phyloP scores from a whole-genome alignment of 768 basidiomycete genomes.

The Tephrocybe rancida region DNA sequence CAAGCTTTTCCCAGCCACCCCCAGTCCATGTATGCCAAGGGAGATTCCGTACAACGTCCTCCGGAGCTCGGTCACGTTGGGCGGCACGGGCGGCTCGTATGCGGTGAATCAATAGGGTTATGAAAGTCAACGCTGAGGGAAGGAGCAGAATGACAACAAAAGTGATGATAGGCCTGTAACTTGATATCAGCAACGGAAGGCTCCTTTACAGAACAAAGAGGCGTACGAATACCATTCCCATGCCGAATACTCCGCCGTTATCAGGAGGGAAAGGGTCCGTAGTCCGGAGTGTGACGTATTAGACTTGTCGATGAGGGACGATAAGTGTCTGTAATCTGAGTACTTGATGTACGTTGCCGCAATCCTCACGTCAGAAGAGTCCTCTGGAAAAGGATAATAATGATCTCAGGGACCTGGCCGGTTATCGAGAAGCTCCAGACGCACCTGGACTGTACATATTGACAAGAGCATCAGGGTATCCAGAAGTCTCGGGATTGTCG shows the following conservation, averaged over 20 bases:
- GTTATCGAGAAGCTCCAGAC: slow-evolving; percentile 19
- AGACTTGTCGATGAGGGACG: slow-evolving; percentile 67
- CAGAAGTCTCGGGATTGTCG: slow-evolving; percentile 62
- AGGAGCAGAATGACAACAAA: slow-evolving; percentile 88
- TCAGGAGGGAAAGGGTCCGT: slow-evolving; percentile 72
- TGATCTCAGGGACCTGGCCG: not conserved
- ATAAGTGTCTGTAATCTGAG: slow-evolving; percentile 74
- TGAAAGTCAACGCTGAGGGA: slow-evolving; percentile 85
- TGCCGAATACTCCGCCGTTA: slow-evolving; percentile 77
- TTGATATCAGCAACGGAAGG: slow-evolving; percentile 8
- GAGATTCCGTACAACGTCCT: slow-evolving; percentile 74
- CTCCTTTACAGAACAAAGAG: slow-evolving; percentile 1
- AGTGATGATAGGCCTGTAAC: slow-evolving; percentile 75
- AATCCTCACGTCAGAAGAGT: slow-evolving; percentile 83
- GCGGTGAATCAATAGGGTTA: slow-evolving; percentile 89
- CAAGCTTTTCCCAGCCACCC: slow-evolving; percentile 78
- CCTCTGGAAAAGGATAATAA: slow-evolving; percentile 49
- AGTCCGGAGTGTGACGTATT: slow-evolving; percentile 82
- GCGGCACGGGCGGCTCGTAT: slow-evolving; percentile 82
- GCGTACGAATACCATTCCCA: slow-evolving; percentile 95
- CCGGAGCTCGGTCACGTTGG: slow-evolving; percentile 81
- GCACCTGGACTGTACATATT: slow-evolving; percentile 93
- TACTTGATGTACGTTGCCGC: slow-evolving; percentile 89
- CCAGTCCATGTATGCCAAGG: slow-evolving; percentile 88
- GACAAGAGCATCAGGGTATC: slow-evolving; percentile 74